Base-by-base conservation (phyloP, 2,329 filamentous ascomycete species). In the Macrophomina pseudophaseolina region DNA sequence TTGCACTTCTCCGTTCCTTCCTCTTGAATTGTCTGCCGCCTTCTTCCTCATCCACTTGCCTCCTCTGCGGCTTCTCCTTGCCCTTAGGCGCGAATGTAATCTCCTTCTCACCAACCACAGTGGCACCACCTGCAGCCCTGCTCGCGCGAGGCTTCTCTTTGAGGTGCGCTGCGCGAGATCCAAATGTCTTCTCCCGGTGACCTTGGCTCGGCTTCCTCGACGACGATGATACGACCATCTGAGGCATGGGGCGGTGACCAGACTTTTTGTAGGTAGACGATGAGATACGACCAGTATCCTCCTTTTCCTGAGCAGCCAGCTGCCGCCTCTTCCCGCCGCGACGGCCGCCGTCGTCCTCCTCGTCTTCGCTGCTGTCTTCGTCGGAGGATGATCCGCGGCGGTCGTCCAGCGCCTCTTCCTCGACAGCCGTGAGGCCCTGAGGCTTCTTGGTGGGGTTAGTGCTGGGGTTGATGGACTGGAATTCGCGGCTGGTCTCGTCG, bases 401-500 rank as follows among this genome's bases (percentile, higher is more conserved):
- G 60, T 80, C 71, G 68, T 82, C 82, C 49, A 87, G 73, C 9
- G 81, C 84, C 73, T 90, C 87, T 73, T 89, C 81, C 72, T 90
- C 87, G 28, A 81, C 88, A 4, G 86, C 87, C 0, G 79, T 86
- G 74, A 89, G 83, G 23, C 85, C 86, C 66, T 80, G 80, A 52
- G 78, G 79, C n/a, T 69, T 73, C 52, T 67, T 72, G 3, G 58
- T 4, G 48, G 59, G 23, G 65, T 82, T 86, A 7, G 92, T 95
- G 78, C 92, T 97, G 4, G 95, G 93, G 76, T 99, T 99, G 79
- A 97, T 88, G 53, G 90, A 86, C 67, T 89, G 87, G 83, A 97
- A 99, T 78, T 98, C 94, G 73, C 88, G 86, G 70, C 90, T 96
- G 46, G 82, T 90, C 80, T 99, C 95, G 77, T 99, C 94, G 67